Conservation (phyloP, 306 rosid species). For the Medicago truncatula region DNA sequence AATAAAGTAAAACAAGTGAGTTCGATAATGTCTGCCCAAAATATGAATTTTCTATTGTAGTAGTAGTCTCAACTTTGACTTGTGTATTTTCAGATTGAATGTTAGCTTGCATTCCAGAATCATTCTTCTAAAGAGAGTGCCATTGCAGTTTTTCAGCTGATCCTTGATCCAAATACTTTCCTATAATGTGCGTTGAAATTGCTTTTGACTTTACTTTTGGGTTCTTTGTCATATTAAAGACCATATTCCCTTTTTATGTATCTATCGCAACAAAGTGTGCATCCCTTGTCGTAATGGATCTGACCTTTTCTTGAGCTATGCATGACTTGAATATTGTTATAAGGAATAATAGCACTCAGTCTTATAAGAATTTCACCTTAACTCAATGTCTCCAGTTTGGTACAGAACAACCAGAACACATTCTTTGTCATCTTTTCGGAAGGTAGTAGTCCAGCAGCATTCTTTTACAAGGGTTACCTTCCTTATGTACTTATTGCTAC, state of each 20-base stretch:
- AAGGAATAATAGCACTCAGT: slow-evolving; percentile 27
- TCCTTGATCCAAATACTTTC: slow-evolving; percentile 54
- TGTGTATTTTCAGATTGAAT: slow-evolving; percentile 53
- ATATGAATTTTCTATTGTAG: slow-evolving; percentile 45
- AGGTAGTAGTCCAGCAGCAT: slow-evolving; percentile 78
- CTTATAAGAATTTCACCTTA: slow-evolving; percentile 62
- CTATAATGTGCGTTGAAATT: slow-evolving; percentile 67
- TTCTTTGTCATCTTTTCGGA: slow-evolving; percentile 70
- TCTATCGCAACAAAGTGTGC: slow-evolving; percentile 59
- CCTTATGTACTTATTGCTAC: slow-evolving; percentile 54
- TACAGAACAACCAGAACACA: slow-evolving; percentile 64
- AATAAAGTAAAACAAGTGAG: slow-evolving; percentile 63
- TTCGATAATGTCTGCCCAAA: slow-evolving; percentile 47
- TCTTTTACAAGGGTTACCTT: slow-evolving; percentile 65
- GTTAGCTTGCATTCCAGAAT: slow-evolving; percentile 45
- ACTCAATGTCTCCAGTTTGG: slow-evolving; percentile 78
- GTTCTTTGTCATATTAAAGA: slow-evolving; percentile 51
- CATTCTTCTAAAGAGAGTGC: slow-evolving; percentile 45
- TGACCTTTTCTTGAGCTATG: slow-evolving; percentile 5
- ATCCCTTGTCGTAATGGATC: slow-evolving; percentile 53
- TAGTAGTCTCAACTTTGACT: slow-evolving; percentile 49
- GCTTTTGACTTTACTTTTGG: slow-evolving; percentile 57
- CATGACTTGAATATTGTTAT: slow-evolving; percentile 11
- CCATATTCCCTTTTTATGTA: slow-evolving; percentile 54
- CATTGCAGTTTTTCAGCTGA: slow-evolving; percentile 44